Percentiles rank a stretch among this genome's conserved stretches.
phyloP scores from a whole-genome alignment of 2,329 filamentous ascomycete species.

The Metarhizium anisopliae region DNA sequence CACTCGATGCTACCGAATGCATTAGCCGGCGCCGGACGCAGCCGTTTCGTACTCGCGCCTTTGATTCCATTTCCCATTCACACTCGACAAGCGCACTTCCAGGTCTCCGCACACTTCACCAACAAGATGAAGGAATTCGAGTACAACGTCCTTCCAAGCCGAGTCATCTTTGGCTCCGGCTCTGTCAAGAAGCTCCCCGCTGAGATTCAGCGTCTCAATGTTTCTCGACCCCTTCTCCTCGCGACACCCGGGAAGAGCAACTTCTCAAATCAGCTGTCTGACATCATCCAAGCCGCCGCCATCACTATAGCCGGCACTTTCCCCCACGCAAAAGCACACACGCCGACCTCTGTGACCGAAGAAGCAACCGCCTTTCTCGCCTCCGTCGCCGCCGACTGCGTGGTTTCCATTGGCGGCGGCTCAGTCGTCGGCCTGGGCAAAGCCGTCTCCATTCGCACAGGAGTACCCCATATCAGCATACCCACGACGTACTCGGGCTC shows the following conservation, averaged over 20 bases:
- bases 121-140: constrained; percentile 40
- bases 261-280: neutral
- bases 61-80: too few relatives aligned
- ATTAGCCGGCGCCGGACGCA: too few relatives aligned
- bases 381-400: constrained; percentile 37
- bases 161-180: constrained; percentile 47
- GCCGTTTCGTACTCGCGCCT: too few relatives aligned
- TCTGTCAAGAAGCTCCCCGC: constrained; percentile 40
- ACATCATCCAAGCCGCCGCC: neutral
- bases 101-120: neutral
- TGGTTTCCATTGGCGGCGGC: constrained; percentile 22
- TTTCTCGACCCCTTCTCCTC: constrained; percentile 42
- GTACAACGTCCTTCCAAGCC: constrained; percentile 41
- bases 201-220: constrained; percentile 33
- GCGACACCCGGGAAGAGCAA: constrained; percentile 32
- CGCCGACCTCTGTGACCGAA: constrained; percentile 47
- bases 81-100: too few relatives aligned
- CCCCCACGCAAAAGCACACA: constrained; percentile 53
- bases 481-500: constrained; percentile 54
- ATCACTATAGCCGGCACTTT: constrained; percentile 23
- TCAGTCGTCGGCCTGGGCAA: constrained; percentile 48
- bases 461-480: constrained; percentile 41
- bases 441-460: constrained; percentile 45
- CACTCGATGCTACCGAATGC: too few relatives aligned
- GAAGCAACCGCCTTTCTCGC: constrained; percentile 40